Base-by-base conservation (phyloP, 495 filamentous ascomycete genomes). In the Lophium mytilinum region DNA sequence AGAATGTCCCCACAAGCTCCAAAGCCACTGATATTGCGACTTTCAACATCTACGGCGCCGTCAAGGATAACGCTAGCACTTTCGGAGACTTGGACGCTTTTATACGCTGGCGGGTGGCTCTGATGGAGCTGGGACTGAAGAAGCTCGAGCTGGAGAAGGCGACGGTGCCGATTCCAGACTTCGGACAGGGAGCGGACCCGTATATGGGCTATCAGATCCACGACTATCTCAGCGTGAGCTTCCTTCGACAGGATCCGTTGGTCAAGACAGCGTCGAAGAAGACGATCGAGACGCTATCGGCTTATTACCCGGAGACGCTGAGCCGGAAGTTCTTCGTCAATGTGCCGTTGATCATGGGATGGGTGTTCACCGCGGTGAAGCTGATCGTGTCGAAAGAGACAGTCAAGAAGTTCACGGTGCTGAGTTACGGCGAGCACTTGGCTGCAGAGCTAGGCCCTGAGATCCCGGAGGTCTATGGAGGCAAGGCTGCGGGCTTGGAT, bases 261-360 rank as follows among this genome's bases (percentile, higher is more conserved):
- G 77, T 88, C 61, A 85, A 83, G 60, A 76, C 83, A 11, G 85
- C 87, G 14, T 83, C 83, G 58, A 83, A 81, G 69, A 83, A 89
- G 74, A 87, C 85, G 37, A 90, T 95, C 68, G 78, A 85, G 33
- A 76, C 86, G 18, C 88, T 96, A 71, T 73, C 78, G 43, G 81
- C 79, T 49, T 83, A 85, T 50, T 96, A 96, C 74, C 90, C 90
- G 0, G 90, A 95, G 74, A 80, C 93, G 18, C 78, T 95, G 33
- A 83, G 84, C 53, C 80, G 89, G 70, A 96, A 95, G 76, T 93
- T 87, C 79, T 95, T 96, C 66, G 85, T 95, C 72, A 95, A 95
- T 57, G 87, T 95, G 7, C 90, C 90, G 0, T 69, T 81, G 51
- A 74, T 95, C 64, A 95, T 94, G 90, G 85, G 86, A 46, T 95